These are phyloP conservation scores for Backusella tarrabulga DNA, from an alignment of 192 early-diverging fungal species.

Conservation along the genomic window DNA sequence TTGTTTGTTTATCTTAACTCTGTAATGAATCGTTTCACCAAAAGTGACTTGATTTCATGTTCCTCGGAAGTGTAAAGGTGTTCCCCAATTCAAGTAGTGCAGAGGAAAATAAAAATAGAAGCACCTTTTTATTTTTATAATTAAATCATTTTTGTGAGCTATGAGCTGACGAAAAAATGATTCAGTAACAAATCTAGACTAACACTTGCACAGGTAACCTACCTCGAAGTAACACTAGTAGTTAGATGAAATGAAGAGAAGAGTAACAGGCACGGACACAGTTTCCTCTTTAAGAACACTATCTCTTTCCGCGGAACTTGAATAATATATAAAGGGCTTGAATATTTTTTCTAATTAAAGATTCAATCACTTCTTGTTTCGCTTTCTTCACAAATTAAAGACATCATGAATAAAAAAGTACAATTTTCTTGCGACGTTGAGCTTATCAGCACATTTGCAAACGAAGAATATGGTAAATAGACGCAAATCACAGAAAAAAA, in stretches of 20 bases:
- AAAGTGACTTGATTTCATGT: neutral
- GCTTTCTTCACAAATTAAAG: neutral
- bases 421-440: constrained; percentile 24
- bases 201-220: neutral
- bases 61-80: neutral
- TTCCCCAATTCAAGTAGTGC: neutral
- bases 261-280: constrained; percentile 4
- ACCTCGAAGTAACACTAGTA: neutral
- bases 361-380: neutral
- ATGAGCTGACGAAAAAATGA: neutral
- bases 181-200: neutral
- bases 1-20: constrained; percentile 7
- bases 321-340: neutral
- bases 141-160: neutral
- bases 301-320: constrained; percentile 9
- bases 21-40: constrained; percentile 4
- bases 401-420: constrained; percentile 15
- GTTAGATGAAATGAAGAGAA: neutral
- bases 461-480: constrained; percentile 24
- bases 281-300: neutral
- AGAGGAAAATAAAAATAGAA: neutral
- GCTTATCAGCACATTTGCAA: constrained; percentile 18
- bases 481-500: neutral
- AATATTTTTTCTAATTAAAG: neutral
- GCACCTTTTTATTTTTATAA: neutral